Evolutionary conservation across 2,329 filamentous ascomycete genomes (phyloP).

Genomic region (Colletotrichum sp.): DNA sequence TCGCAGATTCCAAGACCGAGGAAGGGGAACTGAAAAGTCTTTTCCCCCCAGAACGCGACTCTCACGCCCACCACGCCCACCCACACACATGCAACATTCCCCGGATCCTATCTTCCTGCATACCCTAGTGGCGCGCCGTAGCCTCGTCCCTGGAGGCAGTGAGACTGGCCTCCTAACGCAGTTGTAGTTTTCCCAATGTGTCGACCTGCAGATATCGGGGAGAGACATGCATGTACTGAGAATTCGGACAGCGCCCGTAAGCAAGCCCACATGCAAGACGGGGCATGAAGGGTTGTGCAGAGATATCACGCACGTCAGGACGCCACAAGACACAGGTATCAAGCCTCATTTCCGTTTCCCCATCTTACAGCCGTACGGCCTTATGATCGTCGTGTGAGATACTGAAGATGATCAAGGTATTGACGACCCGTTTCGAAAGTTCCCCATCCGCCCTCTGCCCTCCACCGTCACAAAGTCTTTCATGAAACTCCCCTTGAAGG

Average conservation of each 20-base stretch:
- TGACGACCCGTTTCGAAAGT: not conserved
- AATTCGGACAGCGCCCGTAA: not conserved
- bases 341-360: not conserved
- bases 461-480: not conserved
- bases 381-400: not conserved
- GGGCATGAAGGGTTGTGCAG: not conserved
- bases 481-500: not conserved
- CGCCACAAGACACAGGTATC: not conserved
- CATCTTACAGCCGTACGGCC: not conserved
- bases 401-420: not conserved
- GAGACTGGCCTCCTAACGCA: not conserved
- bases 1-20: constrained; percentile 14
- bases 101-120: constrained; percentile 17
- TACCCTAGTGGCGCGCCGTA: constrained; percentile 4
- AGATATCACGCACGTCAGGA: not conserved
- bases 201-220: constrained; percentile 3
- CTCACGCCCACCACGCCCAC: not conserved
- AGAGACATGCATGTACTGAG: constrained; percentile 11
- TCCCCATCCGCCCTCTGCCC: not conserved
- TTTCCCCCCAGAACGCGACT: not conserved
- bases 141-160: not conserved
- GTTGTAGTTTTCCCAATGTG: not conserved
- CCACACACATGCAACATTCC: not conserved
- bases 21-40: not conserved
- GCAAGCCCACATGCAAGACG: constrained; percentile 6